phyloP scores from a whole-genome alignment of 1,139 yeast species.

The Blastobotrys malaysiensis region DNA sequence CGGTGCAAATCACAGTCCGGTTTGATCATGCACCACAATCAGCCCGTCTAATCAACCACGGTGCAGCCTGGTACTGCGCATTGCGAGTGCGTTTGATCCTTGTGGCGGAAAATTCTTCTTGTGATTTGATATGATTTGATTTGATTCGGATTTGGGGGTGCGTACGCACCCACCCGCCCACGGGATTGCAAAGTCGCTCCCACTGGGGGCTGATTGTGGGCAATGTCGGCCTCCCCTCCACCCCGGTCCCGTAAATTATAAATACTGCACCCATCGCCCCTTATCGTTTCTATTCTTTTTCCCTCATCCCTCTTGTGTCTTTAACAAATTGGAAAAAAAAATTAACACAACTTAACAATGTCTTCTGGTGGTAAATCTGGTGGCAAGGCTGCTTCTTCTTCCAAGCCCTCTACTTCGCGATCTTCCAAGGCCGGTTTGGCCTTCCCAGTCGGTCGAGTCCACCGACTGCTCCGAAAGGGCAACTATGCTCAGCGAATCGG shows the following conservation, averaged over 20 bases:
- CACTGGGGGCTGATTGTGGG: neutral
- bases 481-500: constrained; percentile 99
- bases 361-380: constrained; percentile 98
- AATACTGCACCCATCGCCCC: constrained; percentile 2
- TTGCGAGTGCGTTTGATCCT: neutral
- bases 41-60: neutral
- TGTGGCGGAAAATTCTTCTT: neutral
- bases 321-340: constrained; percentile 23
- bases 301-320: constrained; percentile 17
- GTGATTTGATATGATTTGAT: neutral
- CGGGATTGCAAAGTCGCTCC: too few species aligned
- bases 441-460: constrained; percentile 99
- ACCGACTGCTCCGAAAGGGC: constrained; percentile 94
- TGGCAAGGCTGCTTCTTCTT: constrained; percentile 86
- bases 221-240: neutral
- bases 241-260: constrained; percentile 2
- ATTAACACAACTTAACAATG: constrained; percentile 29
- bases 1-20: neutral
- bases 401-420: constrained; percentile 95
- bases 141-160: neutral
- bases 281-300: constrained; percentile 16
- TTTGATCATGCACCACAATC: neutral
- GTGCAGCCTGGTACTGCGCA: too few species aligned
- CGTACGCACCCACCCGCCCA: too few species aligned
- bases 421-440: constrained; percentile 98